A percentile compares a stretch with the other conserved stretches of the same genome.
Evolutionary conservation across 2,329 filamentous ascomycete genomes (phyloP).

Genomic region (Stachybotrys elegans): DNA sequence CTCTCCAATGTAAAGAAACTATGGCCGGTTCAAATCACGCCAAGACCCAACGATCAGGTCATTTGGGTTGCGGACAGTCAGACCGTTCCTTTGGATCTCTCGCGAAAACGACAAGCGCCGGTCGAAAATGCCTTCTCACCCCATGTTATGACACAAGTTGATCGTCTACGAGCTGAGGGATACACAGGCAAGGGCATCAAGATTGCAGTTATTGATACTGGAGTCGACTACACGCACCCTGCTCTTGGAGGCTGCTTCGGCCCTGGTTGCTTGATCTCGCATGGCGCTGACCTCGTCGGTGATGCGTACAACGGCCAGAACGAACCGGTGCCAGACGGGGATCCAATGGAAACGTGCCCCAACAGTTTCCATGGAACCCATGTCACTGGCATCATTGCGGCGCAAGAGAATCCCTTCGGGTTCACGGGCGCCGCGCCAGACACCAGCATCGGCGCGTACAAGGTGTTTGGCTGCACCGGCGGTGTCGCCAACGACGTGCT

Average conservation of each 20-base stretch:
- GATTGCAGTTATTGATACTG: slow-evolving; percentile 30
- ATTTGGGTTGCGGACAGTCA: not conserved
- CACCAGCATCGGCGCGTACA: slow-evolving; percentile 48
- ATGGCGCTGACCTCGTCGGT: slow-evolving; percentile 50
- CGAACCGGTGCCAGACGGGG: slow-evolving; percentile 33
- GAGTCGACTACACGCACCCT: slow-evolving; percentile 54
- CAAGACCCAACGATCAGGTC: not conserved
- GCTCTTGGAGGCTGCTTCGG: slow-evolving; percentile 59
- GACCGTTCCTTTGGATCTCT: too few relatives aligned
- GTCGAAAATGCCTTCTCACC: too few relatives aligned
- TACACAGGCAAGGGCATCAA: slow-evolving; percentile 39
- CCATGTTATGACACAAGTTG: slow-evolving; percentile 29
- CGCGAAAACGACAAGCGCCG: too few relatives aligned
- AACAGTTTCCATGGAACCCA: slow-evolving; percentile 61
- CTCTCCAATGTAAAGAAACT: not conserved
- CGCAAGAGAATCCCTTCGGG: slow-evolving; percentile 41
- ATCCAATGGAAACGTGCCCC: slow-evolving; percentile 44
- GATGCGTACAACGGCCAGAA: slow-evolving; percentile 31
- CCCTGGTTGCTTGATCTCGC: slow-evolving; percentile 46
- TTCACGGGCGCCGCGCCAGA: slow-evolving; percentile 50
- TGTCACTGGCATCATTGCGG: slow-evolving; percentile 55
- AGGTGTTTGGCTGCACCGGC: slow-evolving; percentile 44
- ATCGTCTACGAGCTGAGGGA: slow-evolving; percentile 34
- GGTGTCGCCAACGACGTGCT: slow-evolving; percentile 43
- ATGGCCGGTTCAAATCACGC: not conserved